Base-by-base conservation (phyloP, 2,329 filamentous ascomycete species). In the Cadophora gregata region DNA sequence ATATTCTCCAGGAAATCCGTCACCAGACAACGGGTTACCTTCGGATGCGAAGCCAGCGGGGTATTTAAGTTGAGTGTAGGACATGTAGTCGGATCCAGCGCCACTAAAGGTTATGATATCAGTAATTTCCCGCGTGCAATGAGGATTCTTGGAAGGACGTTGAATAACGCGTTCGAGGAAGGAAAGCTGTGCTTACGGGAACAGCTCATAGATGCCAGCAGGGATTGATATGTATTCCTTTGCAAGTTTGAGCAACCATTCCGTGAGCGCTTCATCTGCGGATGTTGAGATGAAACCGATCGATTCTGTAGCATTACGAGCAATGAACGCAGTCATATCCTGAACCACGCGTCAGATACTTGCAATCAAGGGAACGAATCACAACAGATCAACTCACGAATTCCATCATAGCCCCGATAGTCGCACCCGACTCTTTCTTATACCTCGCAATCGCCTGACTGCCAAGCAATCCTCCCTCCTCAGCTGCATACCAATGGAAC, bases 401-500 rank as follows among this genome's bases (percentile, higher is more conserved):
- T 33, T 64, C 63, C 55, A 64, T 64, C 63, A 64, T 64, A 1
- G 63, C 63, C 5, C 63, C 63, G 33, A 64, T 64, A 9, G 63
- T 24, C 1, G 63, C 63, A 8, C 55, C 31, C 19, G 24, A 24
- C 55, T 60, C 63, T 33, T 60, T 64, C 63, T 69, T 71, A 33
- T 56, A 65, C 48, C 38, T 62, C 33, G 59, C 92, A 74, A 93
- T 86, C 9, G 87, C 89, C 75, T 92, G 89, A 48, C 62, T 65
- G 56, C 80, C 80, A 7, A 81, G 75, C 61, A 93, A 83, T 12
- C 91, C 91, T 19, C 88, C 90, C 75, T 93, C 91, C 75, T 93
- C 91, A 0, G 90, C 91, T n/a, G 86, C 88, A 79, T 93, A 93
- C 90, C 90, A 93, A 77, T 92, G 90, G 77, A 93, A 93, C 78